Base-by-base conservation (phyloP, 805 yeast species). In the Komagataella pseudopastoris region DNA sequence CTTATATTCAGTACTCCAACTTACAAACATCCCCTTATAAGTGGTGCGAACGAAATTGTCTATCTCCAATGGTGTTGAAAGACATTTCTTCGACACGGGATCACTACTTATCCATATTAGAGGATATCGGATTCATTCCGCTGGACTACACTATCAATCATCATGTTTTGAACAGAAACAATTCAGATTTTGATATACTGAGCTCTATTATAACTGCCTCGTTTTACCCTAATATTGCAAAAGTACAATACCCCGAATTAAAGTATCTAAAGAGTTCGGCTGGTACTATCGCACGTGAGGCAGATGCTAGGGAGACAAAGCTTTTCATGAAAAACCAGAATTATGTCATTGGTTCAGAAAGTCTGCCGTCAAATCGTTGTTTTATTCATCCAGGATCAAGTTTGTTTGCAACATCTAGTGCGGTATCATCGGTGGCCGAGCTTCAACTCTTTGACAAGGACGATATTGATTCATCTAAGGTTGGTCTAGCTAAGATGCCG, bases 371-470 rank as follows among this genome's bases (percentile, higher is more conserved):
- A 0, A 71, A 77, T 0, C 69, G 96, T 49, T 88, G 90, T 0
- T 90, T 88, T 56, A 66, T 88, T 20, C 97, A 91, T 60, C 97
- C 98, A 1, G 80, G 93, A 0, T 88, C 96, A 0, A 72, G 85
- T 1, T 60, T 87, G 49, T 88, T 89, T 60, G 75, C 78, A 6
- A 67, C 68, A 0, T 71, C 72, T 49, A 60, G 67, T 51, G 69
- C 52, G 5, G 46, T 36, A 5, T 52, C 53, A 7, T 56, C 22
- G 12, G 16, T 45, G 14, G 47, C 47, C 7, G 47, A 22, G n/a
- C 47, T 45, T 6, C 30, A 45, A 6, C 39, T 30, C 14, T 30
- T 30, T 30, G 75, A 75, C 47, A 60, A 74, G 45, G 70, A 73
- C 1, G 80, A 81, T 18, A 43, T 12, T 12, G 53, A 50, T 3